Conservation (phyloP, 192 early-diverging fungal genomes). For the Podila horticola region DNA sequence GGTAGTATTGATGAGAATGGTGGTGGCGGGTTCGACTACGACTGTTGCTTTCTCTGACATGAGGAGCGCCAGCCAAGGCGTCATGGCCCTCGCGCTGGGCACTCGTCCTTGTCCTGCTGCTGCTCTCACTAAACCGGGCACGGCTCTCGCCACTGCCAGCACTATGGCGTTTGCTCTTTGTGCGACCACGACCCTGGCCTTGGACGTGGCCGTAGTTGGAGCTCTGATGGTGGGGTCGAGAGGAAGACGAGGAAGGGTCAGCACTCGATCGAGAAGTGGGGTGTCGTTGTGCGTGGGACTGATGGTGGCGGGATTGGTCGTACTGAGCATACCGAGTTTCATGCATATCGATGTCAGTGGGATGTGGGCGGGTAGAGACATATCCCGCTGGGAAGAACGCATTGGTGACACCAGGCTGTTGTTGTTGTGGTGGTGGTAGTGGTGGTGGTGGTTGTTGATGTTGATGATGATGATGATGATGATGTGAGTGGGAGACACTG, state of each 20-base stretch:
- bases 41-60: too few species aligned
- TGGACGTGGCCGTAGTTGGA: not conserved
- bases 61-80: too few species aligned
- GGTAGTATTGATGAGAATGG: not conserved
- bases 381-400: not conserved
- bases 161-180: not conserved
- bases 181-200: not conserved
- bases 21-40: not conserved
- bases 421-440: not conserved
- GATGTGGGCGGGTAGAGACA: conserved; percentile 2
- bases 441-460: not conserved
- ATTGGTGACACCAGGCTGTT: not conserved
- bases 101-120: not conserved
- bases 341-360: conserved; percentile 25
- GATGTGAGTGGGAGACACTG: conserved; percentile 3
- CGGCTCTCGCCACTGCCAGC: not conserved
- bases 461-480: not conserved
- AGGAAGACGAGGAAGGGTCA: too few species aligned
- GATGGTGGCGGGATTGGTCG: not conserved
- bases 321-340: not conserved
- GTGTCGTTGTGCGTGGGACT: too few species aligned
- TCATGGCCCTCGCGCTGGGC: not conserved
- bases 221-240: not conserved
- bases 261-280: too few species aligned
- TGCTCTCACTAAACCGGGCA: not conserved